Evolutionary conservation across 352 stramenopile species (phyloP).

Genomic region (Globisporangium acanthophoron): DNA sequence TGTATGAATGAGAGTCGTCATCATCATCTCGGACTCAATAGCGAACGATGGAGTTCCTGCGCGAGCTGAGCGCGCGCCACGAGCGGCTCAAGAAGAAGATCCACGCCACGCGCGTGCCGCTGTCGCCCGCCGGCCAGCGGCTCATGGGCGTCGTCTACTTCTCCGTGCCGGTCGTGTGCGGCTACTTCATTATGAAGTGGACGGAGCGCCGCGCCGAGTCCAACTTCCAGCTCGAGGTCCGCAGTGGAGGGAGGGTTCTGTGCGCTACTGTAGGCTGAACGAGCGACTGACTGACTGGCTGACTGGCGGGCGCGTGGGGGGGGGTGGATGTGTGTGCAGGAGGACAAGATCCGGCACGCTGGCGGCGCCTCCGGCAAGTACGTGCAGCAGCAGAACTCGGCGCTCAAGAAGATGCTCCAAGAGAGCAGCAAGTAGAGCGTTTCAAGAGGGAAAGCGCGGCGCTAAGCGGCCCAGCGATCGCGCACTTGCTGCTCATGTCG

Average conservation of each 20-base stretch:
- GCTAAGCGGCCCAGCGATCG: no score
- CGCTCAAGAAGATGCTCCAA: conserved; percentile 51
- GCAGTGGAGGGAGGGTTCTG: background rate
- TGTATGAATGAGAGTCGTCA: no score
- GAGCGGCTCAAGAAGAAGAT: conserved; percentile 90
- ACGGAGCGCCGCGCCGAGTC: conserved; percentile 55
- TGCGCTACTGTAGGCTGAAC: no score
- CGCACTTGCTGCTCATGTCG: no score
- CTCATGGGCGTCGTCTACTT: conserved; percentile 91
- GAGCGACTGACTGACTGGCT: background rate
- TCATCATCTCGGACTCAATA: background rate
- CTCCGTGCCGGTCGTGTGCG: conserved; percentile 75
- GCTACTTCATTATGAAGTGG: conserved; percentile 93
- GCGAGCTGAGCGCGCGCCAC: conserved; percentile 67
- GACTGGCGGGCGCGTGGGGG: background rate
- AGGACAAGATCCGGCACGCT: conserved; percentile 60
- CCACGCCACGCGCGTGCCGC: conserved; percentile 86
- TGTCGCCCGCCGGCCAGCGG: conserved; percentile 82
- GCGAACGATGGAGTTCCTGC: conserved; percentile 65
- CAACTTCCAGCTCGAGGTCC: conserved; percentile 75
- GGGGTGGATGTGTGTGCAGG: conserved; percentile 16
- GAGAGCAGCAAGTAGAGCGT: conserved; percentile 18
- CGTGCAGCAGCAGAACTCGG: conserved; percentile 63
- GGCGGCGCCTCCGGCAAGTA: conserved; percentile 35
- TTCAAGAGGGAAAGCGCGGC: no score